Conservation (phyloP, 345 rosid genomes). For the Xanthoceras sorbifolium region DNA sequence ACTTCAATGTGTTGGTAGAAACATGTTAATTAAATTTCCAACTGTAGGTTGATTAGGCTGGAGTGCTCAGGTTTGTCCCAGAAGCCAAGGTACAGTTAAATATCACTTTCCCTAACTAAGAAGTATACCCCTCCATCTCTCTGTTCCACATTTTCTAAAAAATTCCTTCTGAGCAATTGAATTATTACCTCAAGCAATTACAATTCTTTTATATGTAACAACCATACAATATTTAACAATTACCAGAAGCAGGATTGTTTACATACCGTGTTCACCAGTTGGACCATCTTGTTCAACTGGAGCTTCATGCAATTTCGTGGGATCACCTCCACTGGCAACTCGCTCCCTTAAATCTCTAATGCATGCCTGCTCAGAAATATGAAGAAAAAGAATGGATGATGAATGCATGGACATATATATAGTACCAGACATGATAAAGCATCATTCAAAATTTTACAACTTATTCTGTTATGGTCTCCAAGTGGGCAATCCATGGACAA, state of each 20-base stretch:
- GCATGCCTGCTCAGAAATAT: slow-evolving; percentile 50
- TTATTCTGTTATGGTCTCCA: background rate
- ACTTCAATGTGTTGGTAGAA: background rate
- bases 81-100: background rate
- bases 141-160: background rate
- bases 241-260: background rate
- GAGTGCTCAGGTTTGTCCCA: background rate
- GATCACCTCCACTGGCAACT: slow-evolving; percentile 84
- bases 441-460: background rate
- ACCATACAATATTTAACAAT: background rate
- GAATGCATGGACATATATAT: background rate
- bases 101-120: background rate
- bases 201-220: too few species aligned
- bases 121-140: background rate
- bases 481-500: background rate
- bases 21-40: background rate
- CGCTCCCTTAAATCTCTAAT: slow-evolving; percentile 76
- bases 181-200: background rate
- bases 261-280: slow-evolving; percentile 55
- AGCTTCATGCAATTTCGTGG: slow-evolving; percentile 61
- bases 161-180: background rate
- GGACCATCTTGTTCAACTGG: slow-evolving; percentile 36
- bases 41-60: background rate
- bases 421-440: background rate
- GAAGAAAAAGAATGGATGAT: background rate